Evolutionary conservation across 1,139 yeast genomes (phyloP).

Genomic region (Taphrina pruni): DNA sequence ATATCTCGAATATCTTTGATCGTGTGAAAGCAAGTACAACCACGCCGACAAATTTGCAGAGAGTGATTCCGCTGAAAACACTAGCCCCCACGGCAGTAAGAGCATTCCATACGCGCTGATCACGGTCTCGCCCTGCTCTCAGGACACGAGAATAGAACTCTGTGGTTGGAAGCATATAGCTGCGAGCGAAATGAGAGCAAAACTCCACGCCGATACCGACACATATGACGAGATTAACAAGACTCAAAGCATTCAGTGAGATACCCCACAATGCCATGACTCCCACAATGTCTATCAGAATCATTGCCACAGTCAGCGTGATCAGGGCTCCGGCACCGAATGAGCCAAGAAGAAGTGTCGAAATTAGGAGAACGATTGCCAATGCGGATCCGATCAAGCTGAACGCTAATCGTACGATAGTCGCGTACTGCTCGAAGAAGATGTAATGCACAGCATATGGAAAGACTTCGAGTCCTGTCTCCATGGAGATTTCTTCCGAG

Average conservation of each 20-base stretch:
- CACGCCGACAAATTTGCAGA: conserved; percentile 89
- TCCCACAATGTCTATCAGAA: conserved; percentile 77
- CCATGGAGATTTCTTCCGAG: conserved; percentile 61
- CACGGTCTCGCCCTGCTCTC: conserved; percentile 42
- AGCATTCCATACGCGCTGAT: conserved; percentile 63
- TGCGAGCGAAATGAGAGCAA: conserved; percentile 83
- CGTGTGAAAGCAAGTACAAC: conserved; percentile 81
- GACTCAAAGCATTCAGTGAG: conserved; percentile 82
- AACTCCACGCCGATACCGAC: conserved; percentile 93
- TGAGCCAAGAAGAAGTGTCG: conserved; percentile 71
- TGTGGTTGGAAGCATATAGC: conserved; percentile 60
- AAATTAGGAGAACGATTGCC: conserved; percentile 60
- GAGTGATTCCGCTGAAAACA: conserved; percentile 84
- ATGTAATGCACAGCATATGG: conserved; percentile 93
- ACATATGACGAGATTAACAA: conserved; percentile 87
- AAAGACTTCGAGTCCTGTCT: conserved; percentile 65
- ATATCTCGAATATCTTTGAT: conserved; percentile 85
- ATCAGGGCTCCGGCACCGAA: conserved; percentile 64
- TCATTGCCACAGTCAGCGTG: conserved; percentile 64
- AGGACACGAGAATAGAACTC: conserved; percentile 41
- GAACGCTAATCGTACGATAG: conserved; percentile 65
- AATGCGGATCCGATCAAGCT: conserved; percentile 64
- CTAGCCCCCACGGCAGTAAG: conserved; percentile 81
- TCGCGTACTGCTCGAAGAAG: conserved; percentile 83
- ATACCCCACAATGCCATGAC: conserved; percentile 76